Evolutionary conservation across 2,329 filamentous ascomycete genomes (phyloP).

Genomic region (Sarocladium oryzae): DNA sequence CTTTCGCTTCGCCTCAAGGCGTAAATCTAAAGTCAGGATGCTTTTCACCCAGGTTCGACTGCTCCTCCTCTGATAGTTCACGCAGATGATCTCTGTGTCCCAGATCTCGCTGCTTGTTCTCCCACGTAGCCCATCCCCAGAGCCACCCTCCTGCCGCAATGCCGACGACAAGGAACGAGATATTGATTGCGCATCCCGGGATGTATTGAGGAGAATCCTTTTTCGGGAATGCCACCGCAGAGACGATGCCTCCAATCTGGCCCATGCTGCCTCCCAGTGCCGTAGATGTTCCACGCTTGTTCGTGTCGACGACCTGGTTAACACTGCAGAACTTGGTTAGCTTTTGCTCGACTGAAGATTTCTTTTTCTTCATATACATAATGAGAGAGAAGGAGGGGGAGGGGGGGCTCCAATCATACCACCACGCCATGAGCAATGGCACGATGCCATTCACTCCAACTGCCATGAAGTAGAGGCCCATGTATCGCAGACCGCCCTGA

Average conservation of each 20-base stretch:
- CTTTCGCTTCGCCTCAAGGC: too few species aligned
- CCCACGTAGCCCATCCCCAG: constrained; percentile 12
- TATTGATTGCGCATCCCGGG: constrained; percentile 13
- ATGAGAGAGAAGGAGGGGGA: too few species aligned
- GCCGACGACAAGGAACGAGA: constrained; percentile 13
- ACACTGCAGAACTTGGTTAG: too few species aligned
- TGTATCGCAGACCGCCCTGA: constrained; percentile 3
- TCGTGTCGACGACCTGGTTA: constrained; percentile 40
- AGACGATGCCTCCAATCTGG: constrained; percentile 30
- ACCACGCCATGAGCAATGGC: constrained; percentile 34
- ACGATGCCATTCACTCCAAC: constrained; percentile 24
- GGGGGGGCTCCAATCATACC: constrained; percentile 17
- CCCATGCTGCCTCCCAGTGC: constrained; percentile 40
- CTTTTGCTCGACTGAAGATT: too few species aligned
- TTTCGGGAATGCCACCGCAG: constrained; percentile 18
- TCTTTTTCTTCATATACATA: too few species aligned
- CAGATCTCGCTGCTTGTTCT: constrained; percentile 27
- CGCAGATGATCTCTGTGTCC: constrained; percentile 28
- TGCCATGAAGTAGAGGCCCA: constrained; percentile 24
- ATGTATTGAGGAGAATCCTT: constrained; percentile 21
- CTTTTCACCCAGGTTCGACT: constrained; percentile 28
- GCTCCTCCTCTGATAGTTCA: constrained; percentile 25
- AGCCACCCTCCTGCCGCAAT: not conserved
- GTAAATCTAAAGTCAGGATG: not conserved
- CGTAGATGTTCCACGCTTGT: constrained; percentile 39